These are phyloP conservation scores for Diaporthe amygdali DNA, from an alignment of 2,329 filamentous ascomycete genomes.

Conservation along the genomic window DNA sequence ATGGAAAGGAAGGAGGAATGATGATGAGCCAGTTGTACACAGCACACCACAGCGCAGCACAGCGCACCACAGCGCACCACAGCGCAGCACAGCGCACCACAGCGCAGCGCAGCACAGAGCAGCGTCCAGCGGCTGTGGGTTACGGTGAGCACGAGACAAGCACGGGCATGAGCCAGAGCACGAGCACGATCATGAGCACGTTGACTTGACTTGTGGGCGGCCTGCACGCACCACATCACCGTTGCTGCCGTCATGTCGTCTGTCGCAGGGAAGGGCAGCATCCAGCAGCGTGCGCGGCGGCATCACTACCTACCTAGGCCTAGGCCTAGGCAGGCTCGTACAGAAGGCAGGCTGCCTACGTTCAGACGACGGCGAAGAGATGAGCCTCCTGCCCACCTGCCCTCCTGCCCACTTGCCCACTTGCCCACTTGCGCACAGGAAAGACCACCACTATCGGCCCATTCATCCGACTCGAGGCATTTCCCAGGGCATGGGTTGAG, in stretches of 20 bases:
- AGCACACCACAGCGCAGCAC: background rate
- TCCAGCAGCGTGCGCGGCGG: background rate
- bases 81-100: background rate
- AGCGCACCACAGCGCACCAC: background rate
- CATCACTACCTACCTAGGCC: background rate
- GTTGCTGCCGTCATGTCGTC: background rate
- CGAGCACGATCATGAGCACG: background rate
- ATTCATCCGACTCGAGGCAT: constrained; percentile 8
- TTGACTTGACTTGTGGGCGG: background rate
- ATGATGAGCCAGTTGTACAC: background rate
- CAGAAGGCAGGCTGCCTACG: background rate
- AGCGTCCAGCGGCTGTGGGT: background rate
- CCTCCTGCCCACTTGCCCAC: background rate
- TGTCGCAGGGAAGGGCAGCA: background rate
- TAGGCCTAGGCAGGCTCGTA: background rate
- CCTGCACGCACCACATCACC: background rate
- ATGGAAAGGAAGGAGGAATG: background rate
- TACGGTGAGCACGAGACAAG: background rate
- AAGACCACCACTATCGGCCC: background rate
- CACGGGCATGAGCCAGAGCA: background rate
- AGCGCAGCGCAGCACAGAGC: background rate
- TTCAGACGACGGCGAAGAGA: constrained; percentile 11
- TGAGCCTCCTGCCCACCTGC: background rate
- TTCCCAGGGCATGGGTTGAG: constrained; percentile 1
- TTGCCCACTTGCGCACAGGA: background rate